phyloP scores from a whole-genome alignment of 352 stramenopile species.

The Globisporangium echinulatum region DNA sequence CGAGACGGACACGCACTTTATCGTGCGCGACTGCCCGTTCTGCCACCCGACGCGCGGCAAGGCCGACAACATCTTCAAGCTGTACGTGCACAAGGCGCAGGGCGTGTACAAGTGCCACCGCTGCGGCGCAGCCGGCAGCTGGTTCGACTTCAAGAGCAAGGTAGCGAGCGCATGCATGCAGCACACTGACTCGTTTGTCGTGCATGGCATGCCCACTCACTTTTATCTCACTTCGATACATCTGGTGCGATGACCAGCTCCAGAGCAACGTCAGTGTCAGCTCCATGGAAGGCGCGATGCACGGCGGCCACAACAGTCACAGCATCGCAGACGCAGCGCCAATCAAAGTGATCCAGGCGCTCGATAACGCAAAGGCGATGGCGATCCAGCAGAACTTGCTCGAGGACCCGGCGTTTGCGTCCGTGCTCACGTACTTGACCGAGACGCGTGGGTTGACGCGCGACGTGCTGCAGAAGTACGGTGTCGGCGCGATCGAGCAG shows the following conservation, averaged over 20 bases:
- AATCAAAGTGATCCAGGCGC: slow-evolving; percentile 65
- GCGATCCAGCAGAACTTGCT: slow-evolving; percentile 79
- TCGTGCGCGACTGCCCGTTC: slow-evolving; percentile 84
- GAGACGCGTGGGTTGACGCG: slow-evolving; percentile 54
- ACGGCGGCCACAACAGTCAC: slow-evolving; percentile 13
- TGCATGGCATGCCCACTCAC: background rate
- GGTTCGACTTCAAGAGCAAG: slow-evolving; percentile 89
- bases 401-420: slow-evolving; percentile 50
- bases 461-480: slow-evolving; percentile 84
- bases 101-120: slow-evolving; percentile 89
- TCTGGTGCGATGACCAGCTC: slow-evolving; percentile 16
- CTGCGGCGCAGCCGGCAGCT: slow-evolving; percentile 77
- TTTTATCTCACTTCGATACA: background rate
- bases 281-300: slow-evolving; percentile 29
- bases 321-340: slow-evolving; percentile 16
- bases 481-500: slow-evolving; percentile 85
- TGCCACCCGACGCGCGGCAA: slow-evolving; percentile 79
- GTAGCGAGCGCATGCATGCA: slow-evolving; percentile 1
- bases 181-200: background rate
- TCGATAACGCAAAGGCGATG: slow-evolving; percentile 83
- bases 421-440: slow-evolving; percentile 70
- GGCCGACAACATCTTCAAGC: slow-evolving; percentile 86
- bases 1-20: slow-evolving; percentile 72
- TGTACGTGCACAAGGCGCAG: slow-evolving; percentile 85
- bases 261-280: slow-evolving; percentile 47